phyloP scores from a whole-genome alignment of 1,284 basidiomycete species.

The Ganoderma multipileum region DNA sequence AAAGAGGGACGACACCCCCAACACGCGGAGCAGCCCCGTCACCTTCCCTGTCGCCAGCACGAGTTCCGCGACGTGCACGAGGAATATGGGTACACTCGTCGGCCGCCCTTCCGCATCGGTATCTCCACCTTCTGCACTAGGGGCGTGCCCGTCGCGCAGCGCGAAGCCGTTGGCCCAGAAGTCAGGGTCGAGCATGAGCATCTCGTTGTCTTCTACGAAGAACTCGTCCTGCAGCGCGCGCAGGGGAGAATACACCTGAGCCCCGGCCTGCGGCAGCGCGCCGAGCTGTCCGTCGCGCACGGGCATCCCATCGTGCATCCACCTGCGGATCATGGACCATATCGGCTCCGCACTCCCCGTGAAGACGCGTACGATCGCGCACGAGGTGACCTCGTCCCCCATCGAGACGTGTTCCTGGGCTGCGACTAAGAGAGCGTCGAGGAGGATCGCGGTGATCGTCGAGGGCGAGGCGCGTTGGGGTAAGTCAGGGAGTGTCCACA shows the following conservation, averaged over 20 bases:
- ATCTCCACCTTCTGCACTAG: conserved; percentile 30
- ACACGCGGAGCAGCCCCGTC: conserved; percentile 68
- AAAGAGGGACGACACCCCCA: conserved; percentile 41
- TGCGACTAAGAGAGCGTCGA: conserved; percentile 67
- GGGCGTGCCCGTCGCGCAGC: conserved; percentile 50
- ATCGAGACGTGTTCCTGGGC: conserved; percentile 63
- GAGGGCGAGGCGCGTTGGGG: conserved; percentile 55
- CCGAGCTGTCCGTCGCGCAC: conserved; percentile 43
- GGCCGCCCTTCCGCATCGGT: conserved; percentile 27
- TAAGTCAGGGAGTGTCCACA: conserved; percentile 52
- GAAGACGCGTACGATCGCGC: conserved; percentile 69
- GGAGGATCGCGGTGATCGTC: conserved; percentile 56
- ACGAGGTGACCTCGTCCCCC: conserved; percentile 58
- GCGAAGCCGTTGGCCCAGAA: conserved; percentile 83
- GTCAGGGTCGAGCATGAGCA: conserved; percentile 71
- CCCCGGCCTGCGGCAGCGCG: conserved; percentile 3
- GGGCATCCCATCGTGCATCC: conserved; percentile 80
- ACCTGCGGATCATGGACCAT: conserved; percentile 76
- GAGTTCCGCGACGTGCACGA: conserved; percentile 61
- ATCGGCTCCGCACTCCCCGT: conserved; percentile 68
- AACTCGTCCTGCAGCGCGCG: conserved; percentile 73
- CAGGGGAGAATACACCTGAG: conserved; percentile 13
- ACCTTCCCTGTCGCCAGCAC: conserved; percentile 82
- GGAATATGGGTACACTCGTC: conserved; percentile 62
- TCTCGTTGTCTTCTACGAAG: conserved; percentile 77